A percentile compares a stretch with the other conserved stretches of the same genome.
phyloP scores from a whole-genome alignment of 768 basidiomycete species.

The Hypsizygus marmoreus region DNA sequence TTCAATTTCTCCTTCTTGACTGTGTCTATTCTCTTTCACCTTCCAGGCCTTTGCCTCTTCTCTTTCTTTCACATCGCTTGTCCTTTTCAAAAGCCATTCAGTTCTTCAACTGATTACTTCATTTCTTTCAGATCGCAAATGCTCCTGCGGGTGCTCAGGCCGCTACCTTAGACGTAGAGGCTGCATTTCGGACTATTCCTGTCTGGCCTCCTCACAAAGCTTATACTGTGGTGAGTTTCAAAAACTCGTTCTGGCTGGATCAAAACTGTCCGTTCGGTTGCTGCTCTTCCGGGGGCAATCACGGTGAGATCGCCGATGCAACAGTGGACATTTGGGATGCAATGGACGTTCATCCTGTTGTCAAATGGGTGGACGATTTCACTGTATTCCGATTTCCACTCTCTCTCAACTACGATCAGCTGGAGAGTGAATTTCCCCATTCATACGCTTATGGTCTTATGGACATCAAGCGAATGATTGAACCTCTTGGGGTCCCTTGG shows the following conservation, averaged over 20 bases:
- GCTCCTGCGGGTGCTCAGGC: conserved; percentile 24
- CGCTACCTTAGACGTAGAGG: conserved; percentile 27
- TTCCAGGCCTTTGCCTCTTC: not conserved
- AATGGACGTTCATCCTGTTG: conserved; percentile 12
- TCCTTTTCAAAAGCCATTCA: not conserved
- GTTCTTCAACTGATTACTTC: not conserved
- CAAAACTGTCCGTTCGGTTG: conserved; percentile 24
- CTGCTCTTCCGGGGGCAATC: conserved; percentile 21
- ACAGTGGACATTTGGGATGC: conserved; percentile 23
- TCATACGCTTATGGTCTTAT: conserved; percentile 6
- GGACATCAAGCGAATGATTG: conserved; percentile 5
- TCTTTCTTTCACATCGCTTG: not conserved
- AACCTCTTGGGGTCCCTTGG: conserved; percentile 24
- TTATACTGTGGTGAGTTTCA: conserved; percentile 25
- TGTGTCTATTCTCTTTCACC: not conserved
- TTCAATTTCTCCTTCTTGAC: not conserved
- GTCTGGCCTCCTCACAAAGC: conserved; percentile 28
- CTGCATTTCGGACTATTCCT: conserved; percentile 32
- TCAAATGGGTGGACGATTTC: conserved; percentile 36
- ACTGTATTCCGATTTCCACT: conserved; percentile 18
- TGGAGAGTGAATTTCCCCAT: not conserved
- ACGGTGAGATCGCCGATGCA: conserved; percentile 20
- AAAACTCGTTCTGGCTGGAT: conserved; percentile 20
- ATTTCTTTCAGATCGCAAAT: not conserved
- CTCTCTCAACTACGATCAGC: no score